These are phyloP conservation scores for Globisporangium splendens DNA, from an alignment of 352 stramenopile species.

Conservation along the genomic window DNA sequence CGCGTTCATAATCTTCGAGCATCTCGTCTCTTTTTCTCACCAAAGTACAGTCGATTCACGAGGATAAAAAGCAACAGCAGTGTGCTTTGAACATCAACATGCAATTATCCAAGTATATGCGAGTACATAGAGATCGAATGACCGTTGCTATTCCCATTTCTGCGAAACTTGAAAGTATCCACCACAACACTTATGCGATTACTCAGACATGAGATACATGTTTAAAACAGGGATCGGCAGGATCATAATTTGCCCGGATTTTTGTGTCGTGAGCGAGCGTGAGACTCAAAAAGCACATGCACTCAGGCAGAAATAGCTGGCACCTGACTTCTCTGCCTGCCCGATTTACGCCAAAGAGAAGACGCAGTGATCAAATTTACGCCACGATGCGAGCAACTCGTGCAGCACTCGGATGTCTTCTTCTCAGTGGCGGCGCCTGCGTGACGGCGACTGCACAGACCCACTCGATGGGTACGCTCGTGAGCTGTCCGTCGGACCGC, in stretches of 20 bases:
- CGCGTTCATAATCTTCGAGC: too few species aligned
- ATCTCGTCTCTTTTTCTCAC: too few species aligned
- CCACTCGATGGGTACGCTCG: slow-evolving; percentile 44
- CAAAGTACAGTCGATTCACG: too few species aligned
- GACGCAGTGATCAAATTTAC: neutral
- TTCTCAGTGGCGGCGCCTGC: slow-evolving; percentile 2
- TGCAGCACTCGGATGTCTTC: slow-evolving; percentile 16
- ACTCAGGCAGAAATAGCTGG: neutral
- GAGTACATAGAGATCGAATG: too few species aligned
- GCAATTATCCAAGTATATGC: too few species aligned
- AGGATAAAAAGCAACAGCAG: too few species aligned
- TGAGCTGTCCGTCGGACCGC: slow-evolving; percentile 31
- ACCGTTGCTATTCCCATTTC: too few species aligned
- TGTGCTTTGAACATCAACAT: too few species aligned
- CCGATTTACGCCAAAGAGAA: neutral
- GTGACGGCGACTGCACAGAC: slow-evolving; percentile 9
- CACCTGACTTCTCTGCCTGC: neutral
- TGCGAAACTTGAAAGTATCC: too few species aligned
- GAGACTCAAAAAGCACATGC: neutral
- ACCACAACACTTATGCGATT: neutral
- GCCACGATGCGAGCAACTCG: neutral
- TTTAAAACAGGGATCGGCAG: slow-evolving; percentile 1
- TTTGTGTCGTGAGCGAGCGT: neutral
- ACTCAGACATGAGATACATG: neutral
- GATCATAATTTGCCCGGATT: neutral